These are phyloP conservation scores for Suillus bovinus DNA, from an alignment of 768 basidiomycete species.

Conservation along the genomic window DNA sequence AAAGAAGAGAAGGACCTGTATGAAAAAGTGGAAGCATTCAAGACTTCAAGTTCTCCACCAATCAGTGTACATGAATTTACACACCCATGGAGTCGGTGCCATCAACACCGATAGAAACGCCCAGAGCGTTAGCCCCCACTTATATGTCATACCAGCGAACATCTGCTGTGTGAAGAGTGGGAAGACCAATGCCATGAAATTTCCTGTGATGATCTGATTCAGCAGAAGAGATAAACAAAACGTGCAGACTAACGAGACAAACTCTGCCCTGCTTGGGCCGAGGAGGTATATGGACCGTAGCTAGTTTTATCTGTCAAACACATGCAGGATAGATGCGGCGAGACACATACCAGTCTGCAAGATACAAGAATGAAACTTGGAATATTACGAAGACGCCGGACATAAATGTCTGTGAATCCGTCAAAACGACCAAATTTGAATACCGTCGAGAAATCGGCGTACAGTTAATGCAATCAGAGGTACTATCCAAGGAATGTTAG, in stretches of 20 bases:
- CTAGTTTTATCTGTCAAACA: constrained; percentile 20
- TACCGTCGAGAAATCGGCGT: background rate
- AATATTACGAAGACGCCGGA: constrained; percentile 43
- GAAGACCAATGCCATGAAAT: constrained; percentile 44
- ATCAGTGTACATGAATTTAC: constrained; percentile 15
- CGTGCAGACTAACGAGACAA: constrained; percentile 38
- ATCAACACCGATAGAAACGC: constrained; percentile 42
- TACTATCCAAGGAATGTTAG: constrained; percentile 59
- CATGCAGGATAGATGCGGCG: background rate
- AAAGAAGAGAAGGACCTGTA: constrained; percentile 29
- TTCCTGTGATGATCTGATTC: constrained; percentile 26
- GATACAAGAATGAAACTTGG: constrained; percentile 47
- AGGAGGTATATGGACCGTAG: constrained; percentile 50
- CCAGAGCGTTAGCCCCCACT: constrained; percentile 48
- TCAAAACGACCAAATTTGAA: constrained; percentile 6
- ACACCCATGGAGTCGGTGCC: constrained; percentile 46
- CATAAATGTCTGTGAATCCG: constrained; percentile 38
- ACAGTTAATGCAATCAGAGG: constrained; percentile 25
- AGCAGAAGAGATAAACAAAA: background rate
- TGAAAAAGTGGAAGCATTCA: background rate
- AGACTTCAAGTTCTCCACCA: background rate
- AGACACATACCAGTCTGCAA: constrained; percentile 48
- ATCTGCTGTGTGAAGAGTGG: constrained; percentile 51
- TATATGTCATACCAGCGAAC: constrained; percentile 47
- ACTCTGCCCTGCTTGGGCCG: constrained; percentile 54